Evolutionary conservation across 371 early-diverging fungal species (phyloP).

Genomic region (Mortierella sp.): DNA sequence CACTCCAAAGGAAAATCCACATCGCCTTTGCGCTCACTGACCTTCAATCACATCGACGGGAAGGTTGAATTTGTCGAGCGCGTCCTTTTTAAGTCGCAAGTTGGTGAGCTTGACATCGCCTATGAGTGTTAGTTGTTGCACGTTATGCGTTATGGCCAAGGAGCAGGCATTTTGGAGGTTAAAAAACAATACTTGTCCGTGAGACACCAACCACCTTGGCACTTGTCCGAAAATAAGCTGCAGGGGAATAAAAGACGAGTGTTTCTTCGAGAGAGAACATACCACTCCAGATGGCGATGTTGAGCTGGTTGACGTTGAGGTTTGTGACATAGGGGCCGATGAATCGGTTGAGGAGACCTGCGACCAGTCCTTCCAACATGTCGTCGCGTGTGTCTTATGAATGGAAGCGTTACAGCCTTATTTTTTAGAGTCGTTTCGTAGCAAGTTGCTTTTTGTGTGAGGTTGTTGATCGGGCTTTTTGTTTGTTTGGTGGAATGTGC

Average conservation of each 20-base stretch:
- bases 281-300: slow-evolving; percentile 98
- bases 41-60: slow-evolving; percentile 96
- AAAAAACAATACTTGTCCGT: not conserved
- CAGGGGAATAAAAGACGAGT: not conserved
- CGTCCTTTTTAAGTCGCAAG: slow-evolving; percentile 89
- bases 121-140: slow-evolving; percentile 45
- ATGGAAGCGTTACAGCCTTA: not conserved
- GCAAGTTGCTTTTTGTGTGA: not conserved
- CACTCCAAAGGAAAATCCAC: not conserved
- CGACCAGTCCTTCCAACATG: slow-evolving; percentile 94
- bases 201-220: not conserved
- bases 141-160: not conserved
- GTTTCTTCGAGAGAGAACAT: slow-evolving; percentile 29
- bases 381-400: slow-evolving; percentile 27
- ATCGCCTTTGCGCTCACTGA: slow-evolving; percentile 41
- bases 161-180: not conserved
- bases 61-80: slow-evolving; percentile 93
- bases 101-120: slow-evolving; percentile 97
- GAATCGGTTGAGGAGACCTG: slow-evolving; percentile 90
- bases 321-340: slow-evolving; percentile 97
- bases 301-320: slow-evolving; percentile 95
- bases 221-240: not conserved
- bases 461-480: not conserved
- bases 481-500: not conserved
- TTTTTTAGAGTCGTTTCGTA: slow-evolving; percentile 1